These are phyloP conservation scores for Backusella australiensis DNA, from an alignment of 192 early-diverging fungal species.

Conservation along the genomic window DNA sequence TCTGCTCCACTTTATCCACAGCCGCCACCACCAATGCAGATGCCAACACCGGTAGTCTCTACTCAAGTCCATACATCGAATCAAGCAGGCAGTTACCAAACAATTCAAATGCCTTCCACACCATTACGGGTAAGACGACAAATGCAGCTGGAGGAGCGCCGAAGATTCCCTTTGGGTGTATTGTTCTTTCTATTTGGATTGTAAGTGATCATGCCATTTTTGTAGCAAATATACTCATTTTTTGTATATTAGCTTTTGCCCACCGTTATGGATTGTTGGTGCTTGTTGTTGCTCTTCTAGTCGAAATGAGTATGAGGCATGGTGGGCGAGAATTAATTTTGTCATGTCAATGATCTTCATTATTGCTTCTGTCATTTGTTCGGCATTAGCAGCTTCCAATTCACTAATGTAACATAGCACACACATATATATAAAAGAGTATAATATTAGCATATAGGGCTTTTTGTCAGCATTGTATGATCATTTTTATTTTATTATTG, in stretches of 20 bases:
- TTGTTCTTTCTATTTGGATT: constrained; percentile 24
- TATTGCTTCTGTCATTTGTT: constrained; percentile 1
- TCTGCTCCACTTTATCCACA: constrained; percentile 2
- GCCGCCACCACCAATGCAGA: not conserved
- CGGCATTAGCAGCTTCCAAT: not conserved
- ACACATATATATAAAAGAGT: not conserved
- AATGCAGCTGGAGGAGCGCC: not conserved
- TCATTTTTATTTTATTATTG: not conserved
- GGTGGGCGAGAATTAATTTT: constrained; percentile 21
- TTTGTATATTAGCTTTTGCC: constrained; percentile 6
- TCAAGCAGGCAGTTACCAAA: not conserved
- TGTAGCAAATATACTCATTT: not conserved
- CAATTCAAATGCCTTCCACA: constrained; percentile 3
- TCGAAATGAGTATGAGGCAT: constrained; percentile 27
- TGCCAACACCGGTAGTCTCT: not conserved
- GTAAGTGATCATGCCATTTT: not conserved
- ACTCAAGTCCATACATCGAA: not conserved
- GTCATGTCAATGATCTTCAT: constrained; percentile 12
- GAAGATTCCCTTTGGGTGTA: constrained; percentile 11
- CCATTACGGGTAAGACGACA: not conserved
- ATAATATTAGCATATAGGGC: not conserved
- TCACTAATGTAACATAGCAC: not conserved
- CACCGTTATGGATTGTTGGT: constrained; percentile 20
- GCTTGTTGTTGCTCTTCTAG: constrained; percentile 22
- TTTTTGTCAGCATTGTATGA: not conserved